Evolutionary conservation across 2,329 filamentous ascomycete genomes (phyloP).

Genomic region (Fusarium phyllophilum): DNA sequence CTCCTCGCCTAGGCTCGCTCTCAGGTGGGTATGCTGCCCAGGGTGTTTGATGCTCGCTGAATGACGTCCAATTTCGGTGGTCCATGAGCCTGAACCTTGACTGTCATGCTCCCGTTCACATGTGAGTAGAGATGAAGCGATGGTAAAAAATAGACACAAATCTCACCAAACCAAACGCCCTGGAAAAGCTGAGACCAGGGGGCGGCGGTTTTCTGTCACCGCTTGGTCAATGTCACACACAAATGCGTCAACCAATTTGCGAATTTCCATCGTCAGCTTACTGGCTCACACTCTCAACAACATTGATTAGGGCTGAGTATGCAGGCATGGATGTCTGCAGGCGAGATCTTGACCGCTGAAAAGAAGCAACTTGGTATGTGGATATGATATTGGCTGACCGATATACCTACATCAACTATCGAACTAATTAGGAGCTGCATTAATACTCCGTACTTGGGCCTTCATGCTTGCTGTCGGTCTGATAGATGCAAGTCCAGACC

Average conservation of each 20-base stretch:
- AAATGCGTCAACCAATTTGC: constrained; percentile 33
- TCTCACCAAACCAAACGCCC: background rate
- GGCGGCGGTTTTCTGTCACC: constrained; percentile 22
- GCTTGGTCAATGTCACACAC: constrained; percentile 24
- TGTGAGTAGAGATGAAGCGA: constrained; percentile 19
- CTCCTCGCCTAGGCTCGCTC: constrained; percentile 21
- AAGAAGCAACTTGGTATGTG: constrained; percentile 30
- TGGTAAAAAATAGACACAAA: background rate
- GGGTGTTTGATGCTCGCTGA: constrained; percentile 32
- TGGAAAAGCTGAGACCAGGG: constrained; percentile 36
- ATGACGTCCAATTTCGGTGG: constrained; percentile 45
- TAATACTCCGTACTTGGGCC: constrained; percentile 20
- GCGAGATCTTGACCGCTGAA: constrained; percentile 36
- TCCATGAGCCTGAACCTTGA: constrained; percentile 32
- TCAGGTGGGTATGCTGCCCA: constrained; percentile 32
- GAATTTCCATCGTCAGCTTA: constrained; percentile 30
- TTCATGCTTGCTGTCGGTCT: constrained; percentile 17
- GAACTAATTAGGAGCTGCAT: constrained; percentile 8
- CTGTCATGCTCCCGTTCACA: constrained; percentile 27
- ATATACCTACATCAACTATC: background rate
- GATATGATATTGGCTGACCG: constrained; percentile 9
- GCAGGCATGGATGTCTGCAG: background rate
- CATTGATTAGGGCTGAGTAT: constrained; percentile 29
- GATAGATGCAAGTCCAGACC: constrained; percentile 16
- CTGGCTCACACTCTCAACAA: constrained; percentile 20